phyloP scores from a whole-genome alignment of 129 eudicot species.

The Ambrosia trifida region DNA sequence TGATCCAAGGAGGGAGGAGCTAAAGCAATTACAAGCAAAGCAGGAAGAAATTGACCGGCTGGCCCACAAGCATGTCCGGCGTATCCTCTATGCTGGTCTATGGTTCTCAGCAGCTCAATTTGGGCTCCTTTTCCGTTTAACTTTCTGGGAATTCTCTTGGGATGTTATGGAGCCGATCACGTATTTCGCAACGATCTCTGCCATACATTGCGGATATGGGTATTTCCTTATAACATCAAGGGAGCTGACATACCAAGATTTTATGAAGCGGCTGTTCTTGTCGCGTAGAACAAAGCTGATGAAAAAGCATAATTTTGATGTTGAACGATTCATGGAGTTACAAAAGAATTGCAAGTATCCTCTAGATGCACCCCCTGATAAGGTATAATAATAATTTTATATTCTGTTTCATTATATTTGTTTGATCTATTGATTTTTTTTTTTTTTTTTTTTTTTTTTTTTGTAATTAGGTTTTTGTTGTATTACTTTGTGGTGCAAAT shows the following conservation, averaged over 20 bases:
- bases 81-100: constrained; percentile 77
- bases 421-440: background rate
- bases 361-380: constrained; percentile 67
- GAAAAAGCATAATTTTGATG: constrained; percentile 61
- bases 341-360: constrained; percentile 60
- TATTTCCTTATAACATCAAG: constrained; percentile 79
- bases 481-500: background rate
- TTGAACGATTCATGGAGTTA: constrained; percentile 59
- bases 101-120: constrained; percentile 57
- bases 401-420: background rate
- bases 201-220: constrained; percentile 69
- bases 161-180: constrained; percentile 98
- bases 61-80: constrained; percentile 89
- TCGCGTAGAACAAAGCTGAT: constrained; percentile 81
- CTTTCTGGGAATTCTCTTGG: constrained; percentile 99
- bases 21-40: constrained; percentile 56
- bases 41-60: constrained; percentile 68
- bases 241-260: constrained; percentile 86
- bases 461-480: background rate
- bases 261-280: constrained; percentile 79
- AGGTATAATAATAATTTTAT: constrained; percentile 36
- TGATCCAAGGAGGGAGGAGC: constrained; percentile 73
- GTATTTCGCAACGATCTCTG: constrained; percentile 67
- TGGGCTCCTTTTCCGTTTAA: constrained; percentile 84
- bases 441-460: too few species aligned